Percentiles rank a stretch among this genome's conserved stretches.
phyloP scores from a whole-genome alignment of 1,284 basidiomycete genomes.

The Ceraceosorus bombacis region DNA sequence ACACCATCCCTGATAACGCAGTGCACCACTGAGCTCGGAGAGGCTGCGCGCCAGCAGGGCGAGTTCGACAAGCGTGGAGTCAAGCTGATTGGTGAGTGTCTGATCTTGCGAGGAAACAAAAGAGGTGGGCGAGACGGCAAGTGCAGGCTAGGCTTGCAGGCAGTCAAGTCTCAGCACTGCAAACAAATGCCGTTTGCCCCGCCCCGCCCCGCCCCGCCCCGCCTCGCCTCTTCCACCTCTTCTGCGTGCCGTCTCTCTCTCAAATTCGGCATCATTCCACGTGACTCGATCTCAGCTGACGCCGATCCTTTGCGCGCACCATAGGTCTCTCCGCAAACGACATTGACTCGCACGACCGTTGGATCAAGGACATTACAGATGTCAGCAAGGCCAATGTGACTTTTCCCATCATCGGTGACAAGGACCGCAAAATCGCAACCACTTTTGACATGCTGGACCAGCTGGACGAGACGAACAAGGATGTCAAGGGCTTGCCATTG shows the following conservation, averaged over 20 bases:
- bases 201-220: too few species aligned
- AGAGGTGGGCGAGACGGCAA: too few species aligned
- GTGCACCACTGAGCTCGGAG: constrained; percentile 82
- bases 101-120: neutral
- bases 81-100: constrained; percentile 55
- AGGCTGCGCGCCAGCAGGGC: constrained; percentile 74
- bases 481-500: constrained; percentile 67
- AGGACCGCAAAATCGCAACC: constrained; percentile 70
- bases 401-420: constrained; percentile 95
- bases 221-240: too few species aligned
- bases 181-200: too few species aligned
- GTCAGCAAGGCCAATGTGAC: constrained; percentile 66
- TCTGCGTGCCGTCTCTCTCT: too few species aligned
- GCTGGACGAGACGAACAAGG: constrained; percentile 88
- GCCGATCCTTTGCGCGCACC: constrained; percentile 41
- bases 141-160: too few species aligned
- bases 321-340: constrained; percentile 91
- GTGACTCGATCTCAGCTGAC: too few species aligned
- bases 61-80: constrained; percentile 83
- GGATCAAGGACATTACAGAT: constrained; percentile 79
- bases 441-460: constrained; percentile 89
- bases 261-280: too few species aligned
- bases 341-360: constrained; percentile 68
- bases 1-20: constrained; percentile 26
- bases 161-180: too few species aligned